Evolutionary conservation across 2,329 filamentous ascomycete species (phyloP).

Genomic region (Didymella pinodella): DNA sequence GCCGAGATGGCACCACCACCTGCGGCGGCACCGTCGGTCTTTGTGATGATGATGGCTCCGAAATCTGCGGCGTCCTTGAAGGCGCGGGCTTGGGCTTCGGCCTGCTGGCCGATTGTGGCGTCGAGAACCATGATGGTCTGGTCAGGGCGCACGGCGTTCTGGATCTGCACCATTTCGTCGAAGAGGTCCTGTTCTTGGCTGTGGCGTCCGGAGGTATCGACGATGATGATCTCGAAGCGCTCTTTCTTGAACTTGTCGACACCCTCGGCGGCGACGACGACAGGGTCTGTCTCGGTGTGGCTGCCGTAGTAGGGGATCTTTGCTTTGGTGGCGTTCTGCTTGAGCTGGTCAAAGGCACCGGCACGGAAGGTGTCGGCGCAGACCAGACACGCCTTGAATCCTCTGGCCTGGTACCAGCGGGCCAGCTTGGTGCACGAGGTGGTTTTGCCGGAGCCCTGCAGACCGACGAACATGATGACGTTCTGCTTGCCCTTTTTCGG

Average conservation of each 20-base stretch:
- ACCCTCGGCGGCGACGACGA: constrained; percentile 90
- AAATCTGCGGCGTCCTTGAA: constrained; percentile 99
- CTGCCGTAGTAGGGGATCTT: constrained; percentile 99
- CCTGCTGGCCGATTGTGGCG: constrained; percentile 94
- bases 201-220: constrained; percentile 95
- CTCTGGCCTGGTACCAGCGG: constrained; percentile 89
- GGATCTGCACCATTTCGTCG: constrained; percentile 97
- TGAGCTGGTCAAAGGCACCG: constrained; percentile 96
- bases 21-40: constrained; percentile 94
- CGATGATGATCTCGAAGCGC: constrained; percentile 96
- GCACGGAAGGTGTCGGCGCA: constrained; percentile 99
- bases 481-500: constrained; percentile 96
- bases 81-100: constrained; percentile 90
- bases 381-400: constrained; percentile 91
- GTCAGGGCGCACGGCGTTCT: constrained; percentile 86
- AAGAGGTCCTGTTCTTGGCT: constrained; percentile 94
- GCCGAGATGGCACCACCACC: constrained; percentile 98
- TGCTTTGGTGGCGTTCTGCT: constrained; percentile 98
- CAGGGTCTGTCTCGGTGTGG: constrained; percentile 93
- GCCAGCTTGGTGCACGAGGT: constrained; percentile 98
- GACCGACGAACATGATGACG: constrained; percentile 99
- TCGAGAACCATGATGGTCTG: constrained; percentile 99
- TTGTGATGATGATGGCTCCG: constrained; percentile 98
- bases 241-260: constrained; percentile 99
- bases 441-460: constrained; percentile 97